These are phyloP conservation scores for Chalara sp. DNA, from an alignment of 2,329 filamentous ascomycete species.

Conservation along the genomic window DNA sequence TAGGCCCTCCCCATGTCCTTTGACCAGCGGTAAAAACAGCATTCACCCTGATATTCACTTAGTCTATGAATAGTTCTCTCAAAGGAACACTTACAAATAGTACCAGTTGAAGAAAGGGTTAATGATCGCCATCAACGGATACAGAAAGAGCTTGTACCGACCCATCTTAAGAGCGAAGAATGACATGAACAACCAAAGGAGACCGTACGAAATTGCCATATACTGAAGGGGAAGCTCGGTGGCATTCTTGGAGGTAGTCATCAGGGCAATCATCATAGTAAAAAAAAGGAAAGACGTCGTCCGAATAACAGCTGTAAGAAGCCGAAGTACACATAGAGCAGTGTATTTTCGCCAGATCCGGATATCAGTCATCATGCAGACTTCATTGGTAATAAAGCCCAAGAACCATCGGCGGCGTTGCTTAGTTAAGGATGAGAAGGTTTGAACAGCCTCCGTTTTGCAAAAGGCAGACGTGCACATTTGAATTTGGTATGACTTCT, in stretches of 20 bases:
- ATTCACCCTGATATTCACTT: conserved; percentile 5
- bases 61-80: neutral
- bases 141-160: conserved; percentile 90
- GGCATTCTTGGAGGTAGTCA: conserved; percentile 75
- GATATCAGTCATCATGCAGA: conserved; percentile 94
- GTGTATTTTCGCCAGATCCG: conserved; percentile 90
- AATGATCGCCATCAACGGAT: conserved; percentile 89
- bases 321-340: conserved; percentile 75
- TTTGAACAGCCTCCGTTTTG: conserved; percentile 95
- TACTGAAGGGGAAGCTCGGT: conserved; percentile 83
- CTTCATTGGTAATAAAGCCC: conserved; percentile 96
- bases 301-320: conserved; percentile 93
- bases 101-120: conserved; percentile 98
- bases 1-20: conserved; percentile 89
- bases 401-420: conserved; percentile 95
- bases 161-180: conserved; percentile 87
- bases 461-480: conserved; percentile 98
- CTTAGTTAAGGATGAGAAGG: conserved; percentile 78
- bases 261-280: conserved; percentile 80
- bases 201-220: conserved; percentile 82
- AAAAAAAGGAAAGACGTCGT: conserved; percentile 93
- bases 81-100: conserved; percentile 62
- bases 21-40: conserved; percentile 67
- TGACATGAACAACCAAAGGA: conserved; percentile 94
- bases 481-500: conserved; percentile 89